Conservation (phyloP, 2,329 filamentous ascomycete species). For the Neofusicoccum cordaticola region DNA sequence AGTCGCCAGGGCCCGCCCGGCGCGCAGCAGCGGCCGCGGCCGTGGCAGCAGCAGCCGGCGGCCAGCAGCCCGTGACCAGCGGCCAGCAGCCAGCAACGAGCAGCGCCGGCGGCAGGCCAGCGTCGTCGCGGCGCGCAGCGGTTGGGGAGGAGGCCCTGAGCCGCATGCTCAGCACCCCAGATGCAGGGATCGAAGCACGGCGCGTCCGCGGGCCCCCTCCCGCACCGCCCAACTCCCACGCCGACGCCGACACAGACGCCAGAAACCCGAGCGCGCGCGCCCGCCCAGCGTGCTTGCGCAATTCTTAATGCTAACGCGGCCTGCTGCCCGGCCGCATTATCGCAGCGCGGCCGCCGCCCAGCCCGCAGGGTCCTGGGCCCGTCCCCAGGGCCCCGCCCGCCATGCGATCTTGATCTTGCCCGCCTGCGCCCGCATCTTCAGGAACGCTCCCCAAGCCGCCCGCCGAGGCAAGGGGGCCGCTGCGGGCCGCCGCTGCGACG, state of each 20-base stretch:
- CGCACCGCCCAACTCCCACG: not conserved
- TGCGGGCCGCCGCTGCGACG: not conserved
- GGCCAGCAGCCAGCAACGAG: too few species aligned
- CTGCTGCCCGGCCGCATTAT: constrained; percentile 10
- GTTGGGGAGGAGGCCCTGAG: not conserved
- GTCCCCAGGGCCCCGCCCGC: too few species aligned
- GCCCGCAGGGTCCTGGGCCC: too few species aligned
- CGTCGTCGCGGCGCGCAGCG: too few species aligned
- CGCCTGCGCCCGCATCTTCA: constrained; percentile 4
- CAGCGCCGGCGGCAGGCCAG: too few species aligned
- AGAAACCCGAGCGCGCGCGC: not conserved
- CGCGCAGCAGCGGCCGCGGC: not conserved
- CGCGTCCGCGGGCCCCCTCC: not conserved
- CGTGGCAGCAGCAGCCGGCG: not conserved
- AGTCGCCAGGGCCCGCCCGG: not conserved
- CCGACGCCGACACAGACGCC: not conserved
- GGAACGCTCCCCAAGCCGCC: not conserved
- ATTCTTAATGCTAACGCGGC: not conserved
- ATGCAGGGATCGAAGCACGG: constrained; percentile 10
- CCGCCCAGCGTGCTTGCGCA: constrained; percentile 3
- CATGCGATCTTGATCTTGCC: not conserved
- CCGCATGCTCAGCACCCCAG: not conserved
- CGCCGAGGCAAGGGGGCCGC: constrained; percentile 4
- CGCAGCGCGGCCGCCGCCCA: not conserved
- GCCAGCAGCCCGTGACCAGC: too few species aligned